Evolutionary conservation across 306 rosid species (phyloP).

Genomic region (Vachellia collinsii): DNA sequence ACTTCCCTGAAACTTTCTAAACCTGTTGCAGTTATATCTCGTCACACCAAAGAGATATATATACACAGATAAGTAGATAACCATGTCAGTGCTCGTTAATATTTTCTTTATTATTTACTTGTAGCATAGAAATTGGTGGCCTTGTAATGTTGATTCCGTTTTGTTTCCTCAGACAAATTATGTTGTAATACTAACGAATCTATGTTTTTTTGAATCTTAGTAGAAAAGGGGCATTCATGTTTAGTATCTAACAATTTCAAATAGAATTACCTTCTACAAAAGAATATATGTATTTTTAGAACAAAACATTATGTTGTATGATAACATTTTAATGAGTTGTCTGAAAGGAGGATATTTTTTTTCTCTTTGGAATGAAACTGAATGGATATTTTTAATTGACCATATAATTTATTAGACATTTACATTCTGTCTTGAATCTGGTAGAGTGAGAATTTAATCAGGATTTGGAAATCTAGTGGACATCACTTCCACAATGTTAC

Average conservation of each 20-base stretch:
- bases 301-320: neutral
- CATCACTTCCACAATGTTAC: no score
- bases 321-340: neutral
- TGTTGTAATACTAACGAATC: neutral
- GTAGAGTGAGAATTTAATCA: neutral
- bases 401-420: no score
- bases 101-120: neutral
- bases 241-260: no score
- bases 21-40: constrained; percentile 6
- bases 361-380: neutral
- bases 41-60: neutral
- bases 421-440: neutral
- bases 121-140: neutral
- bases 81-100: neutral
- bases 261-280: no score
- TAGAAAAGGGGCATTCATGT: no score
- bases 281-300: no score
- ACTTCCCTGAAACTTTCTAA: neutral
- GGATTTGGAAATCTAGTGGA: no score
- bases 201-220: no score
- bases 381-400: neutral
- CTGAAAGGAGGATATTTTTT: neutral
- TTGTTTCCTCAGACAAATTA: neutral
- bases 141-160: constrained; percentile 10
- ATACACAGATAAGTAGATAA: no score